These are phyloP conservation scores for Colletotrichum sp. DNA, from an alignment of 2,329 filamentous ascomycete species.

Conservation along the genomic window DNA sequence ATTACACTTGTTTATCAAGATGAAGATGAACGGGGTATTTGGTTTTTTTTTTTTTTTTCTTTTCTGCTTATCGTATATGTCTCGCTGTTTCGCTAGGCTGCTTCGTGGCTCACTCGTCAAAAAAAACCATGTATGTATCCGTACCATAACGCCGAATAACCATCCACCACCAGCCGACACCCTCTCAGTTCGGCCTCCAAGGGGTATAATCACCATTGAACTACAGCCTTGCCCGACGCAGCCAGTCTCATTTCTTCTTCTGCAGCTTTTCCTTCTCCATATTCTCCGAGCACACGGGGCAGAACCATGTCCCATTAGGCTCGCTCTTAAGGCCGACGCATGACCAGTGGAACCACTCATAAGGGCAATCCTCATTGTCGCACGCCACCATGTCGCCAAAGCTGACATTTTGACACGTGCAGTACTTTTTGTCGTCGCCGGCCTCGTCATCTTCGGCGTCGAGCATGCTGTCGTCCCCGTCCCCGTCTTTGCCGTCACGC, in stretches of 20 bases:
- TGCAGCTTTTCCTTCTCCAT: constrained; percentile 45
- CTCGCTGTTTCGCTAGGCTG: neutral
- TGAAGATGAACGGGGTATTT: neutral
- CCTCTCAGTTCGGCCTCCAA: neutral
- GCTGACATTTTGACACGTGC: constrained; percentile 81
- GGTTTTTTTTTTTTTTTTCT: neutral
- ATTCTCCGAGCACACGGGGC: constrained; percentile 64
- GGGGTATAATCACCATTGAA: constrained; percentile 12
- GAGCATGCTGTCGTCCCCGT: constrained; percentile 60
- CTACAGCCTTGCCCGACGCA: neutral
- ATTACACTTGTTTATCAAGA: neutral
- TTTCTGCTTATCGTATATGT: neutral
- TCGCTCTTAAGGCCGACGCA: constrained; percentile 73
- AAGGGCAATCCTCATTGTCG: constrained; percentile 81
- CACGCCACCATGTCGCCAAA: constrained; percentile 90
- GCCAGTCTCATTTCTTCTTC: constrained; percentile 2
- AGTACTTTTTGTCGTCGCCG: constrained; percentile 81
- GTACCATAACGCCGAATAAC: neutral
- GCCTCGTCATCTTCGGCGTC: constrained; percentile 72
- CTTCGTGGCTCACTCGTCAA: neutral
- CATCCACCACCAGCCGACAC: neutral
- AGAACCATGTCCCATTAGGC: constrained; percentile 72
- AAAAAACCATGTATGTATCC: neutral
- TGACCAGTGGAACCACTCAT: constrained; percentile 89
- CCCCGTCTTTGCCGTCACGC: constrained; percentile 40